Evolutionary conservation across 345 rosid species (phyloP).

Genomic region (Syzygium aqueum): DNA sequence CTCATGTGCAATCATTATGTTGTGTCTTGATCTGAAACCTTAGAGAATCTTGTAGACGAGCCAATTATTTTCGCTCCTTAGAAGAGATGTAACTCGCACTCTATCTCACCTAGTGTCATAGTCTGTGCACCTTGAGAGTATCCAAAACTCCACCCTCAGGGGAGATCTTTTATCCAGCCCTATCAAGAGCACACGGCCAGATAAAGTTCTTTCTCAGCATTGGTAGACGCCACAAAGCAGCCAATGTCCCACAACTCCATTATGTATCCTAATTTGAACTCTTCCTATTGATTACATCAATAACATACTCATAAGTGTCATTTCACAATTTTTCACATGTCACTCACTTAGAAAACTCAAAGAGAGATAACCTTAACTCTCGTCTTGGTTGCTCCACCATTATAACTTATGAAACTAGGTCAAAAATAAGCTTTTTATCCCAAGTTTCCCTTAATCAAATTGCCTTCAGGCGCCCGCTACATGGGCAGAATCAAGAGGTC

Average conservation of each 20-base stretch:
- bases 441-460: not conserved
- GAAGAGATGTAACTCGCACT: not conserved
- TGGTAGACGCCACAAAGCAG: not conserved
- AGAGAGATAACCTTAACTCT: not conserved
- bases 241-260: not conserved
- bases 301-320: not conserved
- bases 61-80: not conserved
- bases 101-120: not conserved
- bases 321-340: not conserved
- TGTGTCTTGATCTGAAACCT: not conserved
- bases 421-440: not conserved
- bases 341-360: not conserved
- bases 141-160: not conserved
- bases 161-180: not conserved
- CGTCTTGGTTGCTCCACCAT: not conserved
- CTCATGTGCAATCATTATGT: not conserved
- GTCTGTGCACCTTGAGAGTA: not conserved
- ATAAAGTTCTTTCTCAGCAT: not conserved
- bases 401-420: not conserved
- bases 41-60: not conserved
- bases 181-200: not conserved
- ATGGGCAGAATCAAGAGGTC: not conserved
- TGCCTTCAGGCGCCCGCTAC: not conserved
- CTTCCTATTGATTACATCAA: not conserved
- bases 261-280: not conserved